phyloP scores from a whole-genome alignment of 2,329 filamentous ascomycete species.

The Hypoxylon sp. region DNA sequence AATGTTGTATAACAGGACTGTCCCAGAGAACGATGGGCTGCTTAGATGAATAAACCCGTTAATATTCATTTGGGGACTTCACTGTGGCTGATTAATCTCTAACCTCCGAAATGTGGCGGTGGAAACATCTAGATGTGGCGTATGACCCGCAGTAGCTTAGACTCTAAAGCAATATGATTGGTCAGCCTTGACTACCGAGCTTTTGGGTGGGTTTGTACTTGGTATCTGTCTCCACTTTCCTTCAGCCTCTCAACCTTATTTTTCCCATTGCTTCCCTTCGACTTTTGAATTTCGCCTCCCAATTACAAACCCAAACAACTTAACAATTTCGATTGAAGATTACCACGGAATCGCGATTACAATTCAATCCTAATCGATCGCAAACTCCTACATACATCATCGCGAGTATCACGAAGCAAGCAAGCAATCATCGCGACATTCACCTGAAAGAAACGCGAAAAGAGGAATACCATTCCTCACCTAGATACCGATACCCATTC shows the following conservation, averaged over 20 bases:
- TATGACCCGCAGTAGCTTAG: slow-evolving; percentile 14
- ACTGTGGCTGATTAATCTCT: slow-evolving; percentile 25
- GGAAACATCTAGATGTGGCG: slow-evolving; percentile 43
- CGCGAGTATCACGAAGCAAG: not conserved
- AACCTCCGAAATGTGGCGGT: slow-evolving; percentile 27
- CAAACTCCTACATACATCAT: not conserved
- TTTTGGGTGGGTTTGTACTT: slow-evolving; percentile 3
- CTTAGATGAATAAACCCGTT: slow-evolving; percentile 12
- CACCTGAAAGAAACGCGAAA: slow-evolving; percentile 4
- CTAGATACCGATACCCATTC: not conserved
- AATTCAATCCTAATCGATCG: not conserved
- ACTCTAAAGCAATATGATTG: slow-evolving; percentile 12
- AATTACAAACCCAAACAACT: slow-evolving; percentile 16
- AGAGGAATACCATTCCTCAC: slow-evolving; percentile 6
- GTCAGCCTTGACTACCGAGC: slow-evolving; percentile 31
- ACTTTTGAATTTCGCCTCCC: slow-evolving; percentile 26
- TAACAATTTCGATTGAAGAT: slow-evolving; percentile 1
- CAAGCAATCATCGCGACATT: not conserved
- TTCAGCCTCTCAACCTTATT: slow-evolving; percentile 32
- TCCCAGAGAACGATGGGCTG: not conserved
- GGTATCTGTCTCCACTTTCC: slow-evolving; percentile 21
- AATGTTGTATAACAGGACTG: not conserved
- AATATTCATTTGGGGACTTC: not conserved
- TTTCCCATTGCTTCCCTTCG: slow-evolving; percentile 16
- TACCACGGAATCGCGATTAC: not conserved